Evolutionary conservation across 2,329 filamentous ascomycete genomes (phyloP).

Genomic region (Teratosphaeriaceae sp.): DNA sequence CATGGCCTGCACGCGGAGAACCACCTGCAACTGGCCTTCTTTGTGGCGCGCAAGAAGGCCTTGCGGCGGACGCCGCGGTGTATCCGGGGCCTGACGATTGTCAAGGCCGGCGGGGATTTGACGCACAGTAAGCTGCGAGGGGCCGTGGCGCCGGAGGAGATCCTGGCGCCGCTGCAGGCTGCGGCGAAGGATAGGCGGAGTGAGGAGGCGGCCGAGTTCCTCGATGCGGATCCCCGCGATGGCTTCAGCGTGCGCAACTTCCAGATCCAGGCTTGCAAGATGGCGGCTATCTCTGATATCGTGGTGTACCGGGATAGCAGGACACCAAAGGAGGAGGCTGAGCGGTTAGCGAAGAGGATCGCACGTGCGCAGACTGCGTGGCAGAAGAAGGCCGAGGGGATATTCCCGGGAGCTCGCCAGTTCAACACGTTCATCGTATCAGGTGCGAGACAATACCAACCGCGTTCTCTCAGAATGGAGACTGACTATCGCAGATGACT

Average conservation of each 20-base stretch:
- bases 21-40: constrained; percentile 82
- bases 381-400: constrained; percentile 56
- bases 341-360: constrained; percentile 58
- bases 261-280: constrained; percentile 87
- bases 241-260: constrained; percentile 97
- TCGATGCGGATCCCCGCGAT: constrained; percentile 77
- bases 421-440: constrained; percentile 82
- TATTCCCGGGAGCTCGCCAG: constrained; percentile 33
- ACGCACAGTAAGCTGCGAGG: constrained; percentile 72
- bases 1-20: constrained; percentile 89
- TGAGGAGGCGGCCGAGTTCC: constrained; percentile 56
- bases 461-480: no score
- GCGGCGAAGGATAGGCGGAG: constrained; percentile 20
- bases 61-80: constrained; percentile 66
- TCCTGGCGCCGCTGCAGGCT: constrained; percentile 52
- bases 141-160: constrained; percentile 73
- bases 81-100: constrained; percentile 72
- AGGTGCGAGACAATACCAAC: constrained; percentile 39
- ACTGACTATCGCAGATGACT: constrained; percentile 48
- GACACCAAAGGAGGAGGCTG: constrained; percentile 54
- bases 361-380: constrained; percentile 71
- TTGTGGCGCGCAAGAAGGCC: constrained; percentile 68
- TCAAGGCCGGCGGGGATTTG: constrained; percentile 83
- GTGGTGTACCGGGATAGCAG: constrained; percentile 79
- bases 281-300: constrained; percentile 83